Conservation (phyloP, 768 basidiomycete genomes). For the Dacryopinax primogenitus region DNA sequence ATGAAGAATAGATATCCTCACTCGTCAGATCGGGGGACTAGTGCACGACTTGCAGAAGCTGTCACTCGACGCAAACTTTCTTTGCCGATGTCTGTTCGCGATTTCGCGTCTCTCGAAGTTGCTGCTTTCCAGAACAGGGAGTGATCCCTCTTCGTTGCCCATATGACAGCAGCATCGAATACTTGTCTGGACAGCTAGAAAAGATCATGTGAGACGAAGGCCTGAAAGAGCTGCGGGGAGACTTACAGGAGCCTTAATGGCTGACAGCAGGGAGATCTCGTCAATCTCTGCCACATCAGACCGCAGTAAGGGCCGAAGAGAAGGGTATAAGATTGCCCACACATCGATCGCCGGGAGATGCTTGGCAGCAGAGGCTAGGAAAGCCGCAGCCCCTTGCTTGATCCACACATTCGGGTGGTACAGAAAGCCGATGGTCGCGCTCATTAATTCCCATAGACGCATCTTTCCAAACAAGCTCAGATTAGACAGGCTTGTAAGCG, state of each 20-base stretch:
- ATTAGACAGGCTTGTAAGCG: slow-evolving; percentile 79
- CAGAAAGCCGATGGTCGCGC: slow-evolving; percentile 71
- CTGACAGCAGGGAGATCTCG: slow-evolving; percentile 58
- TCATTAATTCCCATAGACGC: slow-evolving; percentile 96
- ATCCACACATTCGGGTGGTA: slow-evolving; percentile 97
- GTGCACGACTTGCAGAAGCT: slow-evolving; percentile 39
- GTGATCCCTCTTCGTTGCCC: slow-evolving; percentile 77
- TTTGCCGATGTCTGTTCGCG: slow-evolving; percentile 52
- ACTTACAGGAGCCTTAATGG: slow-evolving; percentile 67
- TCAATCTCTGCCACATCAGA: slow-evolving; percentile 67
- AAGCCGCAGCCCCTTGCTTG: slow-evolving; percentile 76
- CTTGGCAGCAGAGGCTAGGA: slow-evolving; percentile 74
- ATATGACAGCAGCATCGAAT: slow-evolving; percentile 71
- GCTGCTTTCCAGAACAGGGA: slow-evolving; percentile 64
- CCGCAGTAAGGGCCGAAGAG: slow-evolving; percentile 69
- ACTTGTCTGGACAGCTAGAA: slow-evolving; percentile 50
- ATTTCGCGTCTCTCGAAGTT: slow-evolving; percentile 27
- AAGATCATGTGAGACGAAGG: not conserved
- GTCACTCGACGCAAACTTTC: slow-evolving; percentile 59
- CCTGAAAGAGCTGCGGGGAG: not conserved
- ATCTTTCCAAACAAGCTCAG: slow-evolving; percentile 83
- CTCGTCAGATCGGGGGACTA: slow-evolving; percentile 51
- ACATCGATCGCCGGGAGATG: slow-evolving; percentile 77
- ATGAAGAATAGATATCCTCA: slow-evolving; percentile 28
- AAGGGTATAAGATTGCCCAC: slow-evolving; percentile 96